These are phyloP conservation scores for Nymphaea thermarum DNA, from an alignment of 164 flowering plant genomes.

Conservation along the genomic window DNA sequence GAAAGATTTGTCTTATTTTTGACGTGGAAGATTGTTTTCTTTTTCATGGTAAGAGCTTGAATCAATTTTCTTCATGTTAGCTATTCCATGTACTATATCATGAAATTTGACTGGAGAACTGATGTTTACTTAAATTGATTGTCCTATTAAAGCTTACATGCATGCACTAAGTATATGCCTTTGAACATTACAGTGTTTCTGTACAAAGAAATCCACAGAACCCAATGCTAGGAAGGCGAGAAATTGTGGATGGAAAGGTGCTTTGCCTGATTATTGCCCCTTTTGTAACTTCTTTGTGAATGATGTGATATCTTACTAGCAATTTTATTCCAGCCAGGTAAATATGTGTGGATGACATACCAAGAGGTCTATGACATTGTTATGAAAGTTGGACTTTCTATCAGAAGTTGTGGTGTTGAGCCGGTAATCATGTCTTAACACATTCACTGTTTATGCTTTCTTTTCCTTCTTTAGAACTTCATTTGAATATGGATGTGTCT, in stretches of 20 bases:
- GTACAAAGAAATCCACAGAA: constrained; percentile 68
- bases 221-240: constrained; percentile 79
- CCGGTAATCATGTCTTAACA: constrained; percentile 27
- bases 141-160: too few species aligned
- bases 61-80: not conserved
- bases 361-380: constrained; percentile 71
- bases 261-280: not conserved
- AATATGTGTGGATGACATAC: constrained; percentile 81
- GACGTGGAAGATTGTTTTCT: too few species aligned
- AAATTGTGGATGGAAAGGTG: constrained; percentile 64
- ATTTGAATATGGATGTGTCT: not conserved
- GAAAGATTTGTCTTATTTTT: too few species aligned
- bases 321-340: constrained; percentile 48
- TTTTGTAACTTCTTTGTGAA: not conserved
- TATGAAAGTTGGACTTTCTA: constrained; percentile 55
- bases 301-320: not conserved
- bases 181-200: constrained; percentile 31
- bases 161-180: not conserved
- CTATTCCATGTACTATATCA: not conserved
- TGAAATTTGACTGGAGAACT: too few species aligned
- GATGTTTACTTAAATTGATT: too few species aligned
- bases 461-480: constrained; percentile 2
- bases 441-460: too few species aligned
- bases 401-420: constrained; percentile 61
- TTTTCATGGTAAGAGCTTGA: too few species aligned